Conservation (phyloP, 371 early-diverging fungal genomes). For the Syncephalastrum racemosum region DNA sequence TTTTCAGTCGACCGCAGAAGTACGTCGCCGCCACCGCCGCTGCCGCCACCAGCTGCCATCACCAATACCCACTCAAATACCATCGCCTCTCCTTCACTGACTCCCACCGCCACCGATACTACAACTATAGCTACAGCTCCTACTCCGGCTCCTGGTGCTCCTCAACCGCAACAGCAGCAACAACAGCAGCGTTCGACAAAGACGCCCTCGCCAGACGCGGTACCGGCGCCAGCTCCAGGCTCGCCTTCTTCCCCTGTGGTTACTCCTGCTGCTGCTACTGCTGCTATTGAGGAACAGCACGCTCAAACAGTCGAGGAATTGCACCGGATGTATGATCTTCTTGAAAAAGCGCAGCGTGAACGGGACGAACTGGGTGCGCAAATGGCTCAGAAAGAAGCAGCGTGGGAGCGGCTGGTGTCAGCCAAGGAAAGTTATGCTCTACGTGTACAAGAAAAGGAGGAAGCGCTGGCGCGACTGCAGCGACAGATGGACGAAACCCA, state of each 20-base stretch:
- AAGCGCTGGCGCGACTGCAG: slow-evolving; percentile 26
- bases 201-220: background rate
- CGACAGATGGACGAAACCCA: slow-evolving; percentile 17
- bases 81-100: slow-evolving; percentile 6
- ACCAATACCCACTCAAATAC: background rate
- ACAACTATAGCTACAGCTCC: background rate
- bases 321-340: slow-evolving; percentile 27
- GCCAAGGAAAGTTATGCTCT: slow-evolving; percentile 45
- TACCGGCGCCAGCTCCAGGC: background rate
- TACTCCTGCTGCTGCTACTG: slow-evolving; percentile 2
- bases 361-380: slow-evolving; percentile 20
- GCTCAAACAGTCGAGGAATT: slow-evolving; percentile 15
- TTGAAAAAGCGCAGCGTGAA: slow-evolving; percentile 36
- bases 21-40: background rate
- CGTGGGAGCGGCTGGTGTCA: slow-evolving; percentile 38
- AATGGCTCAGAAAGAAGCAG: slow-evolving; percentile 41
- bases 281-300: background rate
- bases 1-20: slow-evolving; percentile 1
- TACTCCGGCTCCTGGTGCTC: background rate
- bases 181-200: too few relatives aligned
- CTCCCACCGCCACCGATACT: background rate
- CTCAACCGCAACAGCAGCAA: background rate
- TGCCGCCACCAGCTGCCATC: background rate
- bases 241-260: background rate
- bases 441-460: slow-evolving; percentile 34